Percentiles rank a stretch among this genome's conserved stretches.
Evolutionary conservation across 257 asterid genomes (phyloP).

Genomic region (Mentha longifolia): DNA sequence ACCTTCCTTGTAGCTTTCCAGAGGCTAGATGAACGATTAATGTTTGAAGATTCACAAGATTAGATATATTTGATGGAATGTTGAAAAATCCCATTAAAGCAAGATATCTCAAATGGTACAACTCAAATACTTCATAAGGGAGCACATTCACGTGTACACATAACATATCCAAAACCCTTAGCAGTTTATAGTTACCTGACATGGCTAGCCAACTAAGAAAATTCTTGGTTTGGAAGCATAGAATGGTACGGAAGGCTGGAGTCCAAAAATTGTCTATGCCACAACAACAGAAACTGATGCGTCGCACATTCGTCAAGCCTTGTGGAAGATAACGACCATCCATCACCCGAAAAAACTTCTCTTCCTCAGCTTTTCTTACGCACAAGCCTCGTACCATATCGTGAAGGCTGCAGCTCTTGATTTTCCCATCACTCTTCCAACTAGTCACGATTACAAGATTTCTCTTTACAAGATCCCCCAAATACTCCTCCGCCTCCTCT

Average conservation of each 20-base stretch:
- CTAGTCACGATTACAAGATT: constrained; percentile 9
- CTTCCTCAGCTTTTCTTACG: constrained; percentile 6
- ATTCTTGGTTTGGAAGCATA: background rate
- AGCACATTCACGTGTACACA: background rate
- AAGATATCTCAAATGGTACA: background rate
- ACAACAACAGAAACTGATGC: background rate
- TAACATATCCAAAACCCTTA: background rate
- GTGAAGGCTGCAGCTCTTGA: constrained; percentile 25
- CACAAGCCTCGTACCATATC: constrained; percentile 22
- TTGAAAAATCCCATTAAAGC: background rate
- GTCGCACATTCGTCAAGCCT: background rate
- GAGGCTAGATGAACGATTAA: background rate
- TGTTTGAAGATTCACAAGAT: constrained; percentile 5
- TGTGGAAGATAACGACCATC: background rate
- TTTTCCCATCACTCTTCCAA: constrained; percentile 19
- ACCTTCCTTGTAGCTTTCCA: background rate
- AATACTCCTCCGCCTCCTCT: constrained; percentile 19
- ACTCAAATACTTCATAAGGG: background rate
- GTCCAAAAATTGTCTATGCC: background rate
- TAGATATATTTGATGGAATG: background rate
- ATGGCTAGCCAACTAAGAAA: background rate
- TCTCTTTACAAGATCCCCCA: constrained; percentile 28
- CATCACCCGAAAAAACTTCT: background rate
- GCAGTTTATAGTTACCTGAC: background rate
- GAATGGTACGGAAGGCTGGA: background rate